Evolutionary conservation across 2,329 filamentous ascomycete species (phyloP), one percentile per base, ranked within the genome.

Genomic region (Aspergillus felis): DNA sequence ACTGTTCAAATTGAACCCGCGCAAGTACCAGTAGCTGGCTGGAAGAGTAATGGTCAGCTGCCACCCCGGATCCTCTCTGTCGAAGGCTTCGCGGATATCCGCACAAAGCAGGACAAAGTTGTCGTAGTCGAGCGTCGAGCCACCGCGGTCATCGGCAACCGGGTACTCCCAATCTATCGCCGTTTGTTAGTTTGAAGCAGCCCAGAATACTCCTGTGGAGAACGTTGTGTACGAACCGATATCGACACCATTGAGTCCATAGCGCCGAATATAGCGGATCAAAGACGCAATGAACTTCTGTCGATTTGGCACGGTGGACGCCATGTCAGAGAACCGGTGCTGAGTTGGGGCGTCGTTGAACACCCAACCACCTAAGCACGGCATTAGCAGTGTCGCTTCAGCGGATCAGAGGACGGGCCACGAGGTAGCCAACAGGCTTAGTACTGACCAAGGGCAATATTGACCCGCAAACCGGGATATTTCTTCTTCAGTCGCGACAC

Each of bases 111-210:
- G 9, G 6, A 60, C 55, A 46, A 54, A 57, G 38, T 62, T 60
- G 35, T 6, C 51, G 35, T 54, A 60, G 14, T 60, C 58, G 24
- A 47, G 50, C 17, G 47, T 47, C 4, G 32, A 50, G 3, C 60
- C 58, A 32, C 60, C 57, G 8, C 56, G 57, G 25, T 62, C 55
- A 10, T 57, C 57, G 5, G 52, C 51, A 12, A 53, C 52, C 5
- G 62, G 62, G 25, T 64, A 64, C 50, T 64, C 60, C 62, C 60
- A 64, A 29, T 62, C 60, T 41, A 6, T 41, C 14, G 14, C 35
- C 17, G 14, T 41, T 41, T 41, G 35, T 41, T 41, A 41, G 35
- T 41, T 14, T 2, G 0, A 41, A 41, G 14, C 14, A 4, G 14
- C n/a, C 35, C 35, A 14, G 35, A 3, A 41, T 17, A 41, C 17